These are phyloP conservation scores for Yamadazyma conglobata DNA, from an alignment of 1,139 yeast genomes.

Conservation along the genomic window DNA sequence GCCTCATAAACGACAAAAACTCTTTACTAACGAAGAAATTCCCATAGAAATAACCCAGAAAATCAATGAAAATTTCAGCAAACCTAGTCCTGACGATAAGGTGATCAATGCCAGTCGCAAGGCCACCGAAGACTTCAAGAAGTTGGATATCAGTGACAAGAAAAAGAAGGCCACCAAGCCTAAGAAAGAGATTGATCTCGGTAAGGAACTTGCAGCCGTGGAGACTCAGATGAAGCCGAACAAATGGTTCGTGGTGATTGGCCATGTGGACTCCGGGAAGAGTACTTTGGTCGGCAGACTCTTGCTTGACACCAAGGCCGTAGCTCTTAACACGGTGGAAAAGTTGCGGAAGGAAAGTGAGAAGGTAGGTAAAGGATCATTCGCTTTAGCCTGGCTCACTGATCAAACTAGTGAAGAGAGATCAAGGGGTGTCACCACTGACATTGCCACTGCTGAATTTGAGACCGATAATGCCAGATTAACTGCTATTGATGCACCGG, in stretches of 20 bases:
- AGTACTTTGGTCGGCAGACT: conserved; percentile 92
- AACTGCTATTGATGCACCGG: conserved; percentile 94
- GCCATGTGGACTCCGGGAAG: conserved; percentile 98
- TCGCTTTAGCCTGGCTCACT: conserved; percentile 96
- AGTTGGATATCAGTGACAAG: conserved; percentile 19
- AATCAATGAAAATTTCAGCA: conserved; percentile 54
- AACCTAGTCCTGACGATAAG: conserved; percentile 84
- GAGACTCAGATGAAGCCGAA: conserved; percentile 52
- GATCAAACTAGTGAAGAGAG: conserved; percentile 95
- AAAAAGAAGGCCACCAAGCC: conserved; percentile 14
- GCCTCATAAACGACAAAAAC: conserved; percentile 10
- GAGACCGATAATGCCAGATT: conserved; percentile 64
- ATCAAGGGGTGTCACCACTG: conserved; percentile 87
- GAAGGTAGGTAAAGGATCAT: conserved; percentile 82
- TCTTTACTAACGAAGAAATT: conserved; percentile 47
- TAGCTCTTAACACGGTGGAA: conserved; percentile 72
- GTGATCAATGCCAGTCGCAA: conserved; percentile 58
- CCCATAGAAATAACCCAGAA: conserved; percentile 41
- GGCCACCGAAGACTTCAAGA: conserved; percentile 42
- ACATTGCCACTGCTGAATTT: conserved; percentile 80
- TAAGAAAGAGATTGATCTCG: conserved; percentile 35
- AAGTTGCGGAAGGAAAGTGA: conserved; percentile 80
- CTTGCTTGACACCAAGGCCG: conserved; percentile 75
- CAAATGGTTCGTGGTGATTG: conserved; percentile 79
- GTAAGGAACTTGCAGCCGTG: conserved; percentile 32